Conservation (phyloP, 768 basidiomycete genomes). For the Panus rudis region DNA sequence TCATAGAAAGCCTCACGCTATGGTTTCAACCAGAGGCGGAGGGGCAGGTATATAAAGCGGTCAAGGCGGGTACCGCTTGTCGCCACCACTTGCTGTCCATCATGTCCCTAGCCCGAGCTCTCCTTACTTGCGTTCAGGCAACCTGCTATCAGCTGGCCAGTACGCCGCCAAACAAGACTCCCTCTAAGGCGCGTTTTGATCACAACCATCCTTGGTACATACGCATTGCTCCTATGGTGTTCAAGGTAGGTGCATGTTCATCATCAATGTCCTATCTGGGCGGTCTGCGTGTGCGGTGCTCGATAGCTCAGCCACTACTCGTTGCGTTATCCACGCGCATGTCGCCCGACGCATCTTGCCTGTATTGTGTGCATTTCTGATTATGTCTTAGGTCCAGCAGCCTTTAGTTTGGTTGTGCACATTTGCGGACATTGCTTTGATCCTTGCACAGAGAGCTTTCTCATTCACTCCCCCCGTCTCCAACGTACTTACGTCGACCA, state of each 20-base stretch:
- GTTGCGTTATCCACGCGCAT: background rate
- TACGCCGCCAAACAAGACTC: constrained; percentile 52
- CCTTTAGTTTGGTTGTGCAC: constrained; percentile 36
- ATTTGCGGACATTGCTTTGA: constrained; percentile 16
- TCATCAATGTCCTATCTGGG: background rate
- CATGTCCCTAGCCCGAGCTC: constrained; percentile 44
- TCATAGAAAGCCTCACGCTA: too few relatives aligned
- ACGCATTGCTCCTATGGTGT: constrained; percentile 49
- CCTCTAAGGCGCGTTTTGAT: constrained; percentile 43
- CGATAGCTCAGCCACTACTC: background rate
- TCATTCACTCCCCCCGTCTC: constrained; percentile 1
- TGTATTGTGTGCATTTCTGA: background rate
- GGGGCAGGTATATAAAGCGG: too few relatives aligned
- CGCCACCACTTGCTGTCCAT: too few relatives aligned
- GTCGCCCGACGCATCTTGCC: background rate
- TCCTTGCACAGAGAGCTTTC: constrained; percentile 10
- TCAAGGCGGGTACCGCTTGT: too few relatives aligned
- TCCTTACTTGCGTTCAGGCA: constrained; percentile 43
- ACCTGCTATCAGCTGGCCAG: constrained; percentile 44
- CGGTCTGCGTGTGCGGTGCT: background rate
- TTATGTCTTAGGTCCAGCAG: constrained; percentile 37
- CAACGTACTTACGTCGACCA: constrained; percentile 11
- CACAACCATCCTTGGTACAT: constrained; percentile 44
- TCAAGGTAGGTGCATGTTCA: constrained; percentile 33
- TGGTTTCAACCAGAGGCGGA: too few relatives aligned